These are phyloP conservation scores for Colletotrichum sp. DNA, from an alignment of 2,329 filamentous ascomycete species.

Conservation along the genomic window DNA sequence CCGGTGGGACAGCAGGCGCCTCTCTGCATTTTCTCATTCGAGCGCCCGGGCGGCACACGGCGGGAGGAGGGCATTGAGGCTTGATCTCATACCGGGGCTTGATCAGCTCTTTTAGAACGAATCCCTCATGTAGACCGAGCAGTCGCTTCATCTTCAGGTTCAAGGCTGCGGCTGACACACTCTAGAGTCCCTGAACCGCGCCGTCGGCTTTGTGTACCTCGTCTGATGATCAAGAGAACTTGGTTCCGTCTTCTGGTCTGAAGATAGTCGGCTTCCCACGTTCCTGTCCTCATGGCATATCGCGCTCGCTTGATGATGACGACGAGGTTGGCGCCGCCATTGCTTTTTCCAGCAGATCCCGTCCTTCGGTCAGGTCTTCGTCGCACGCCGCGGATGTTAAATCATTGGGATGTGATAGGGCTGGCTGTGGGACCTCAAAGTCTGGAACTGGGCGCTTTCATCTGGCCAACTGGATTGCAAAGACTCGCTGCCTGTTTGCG, in stretches of 20 bases:
- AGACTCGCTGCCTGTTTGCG: neutral
- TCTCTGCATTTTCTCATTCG: neutral
- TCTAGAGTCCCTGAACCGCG: neutral
- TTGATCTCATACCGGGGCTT: neutral
- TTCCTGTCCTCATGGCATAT: neutral
- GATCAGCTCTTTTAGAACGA: neutral
- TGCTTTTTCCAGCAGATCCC: neutral
- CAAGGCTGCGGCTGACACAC: neutral
- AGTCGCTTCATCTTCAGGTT: neutral
- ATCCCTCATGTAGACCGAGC: neutral
- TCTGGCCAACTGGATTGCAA: neutral
- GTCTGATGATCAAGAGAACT: neutral
- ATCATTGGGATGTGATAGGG: neutral
- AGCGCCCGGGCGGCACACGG: neutral
- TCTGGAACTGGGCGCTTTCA: neutral
- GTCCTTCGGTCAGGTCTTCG: neutral
- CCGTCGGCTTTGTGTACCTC: neutral
- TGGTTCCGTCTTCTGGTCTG: neutral
- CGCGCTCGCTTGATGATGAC: neutral
- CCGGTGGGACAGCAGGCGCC: neutral
- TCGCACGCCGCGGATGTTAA: neutral
- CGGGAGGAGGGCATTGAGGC: neutral
- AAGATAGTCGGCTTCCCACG: neutral
- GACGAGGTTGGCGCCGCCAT: neutral
- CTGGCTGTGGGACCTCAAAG: neutral